Conservation (phyloP, 1,284 basidiomycete genomes). For the Trametes polyzona region DNA sequence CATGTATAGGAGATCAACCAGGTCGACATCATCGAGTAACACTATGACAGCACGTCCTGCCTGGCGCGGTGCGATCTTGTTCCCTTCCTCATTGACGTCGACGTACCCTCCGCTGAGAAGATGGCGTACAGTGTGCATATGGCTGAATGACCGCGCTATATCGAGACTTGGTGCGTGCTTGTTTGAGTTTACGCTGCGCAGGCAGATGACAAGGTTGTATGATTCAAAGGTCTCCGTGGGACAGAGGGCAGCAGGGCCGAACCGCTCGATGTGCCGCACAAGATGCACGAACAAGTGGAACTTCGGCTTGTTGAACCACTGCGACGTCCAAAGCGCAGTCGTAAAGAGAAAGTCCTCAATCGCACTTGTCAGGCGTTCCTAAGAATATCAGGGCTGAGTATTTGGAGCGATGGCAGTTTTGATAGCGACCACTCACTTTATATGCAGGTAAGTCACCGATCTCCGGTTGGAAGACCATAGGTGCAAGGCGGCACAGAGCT, state of each 20-base stretch:
- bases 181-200: conserved; percentile 46
- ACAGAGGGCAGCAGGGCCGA: conserved; percentile 33
- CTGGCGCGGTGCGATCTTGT: neutral
- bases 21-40: neutral
- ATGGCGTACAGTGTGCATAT: conserved; percentile 40
- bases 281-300: conserved; percentile 36
- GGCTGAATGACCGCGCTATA: conserved; percentile 42
- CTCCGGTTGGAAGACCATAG: conserved; percentile 30
- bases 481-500: conserved; percentile 24
- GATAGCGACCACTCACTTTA: conserved; percentile 15
- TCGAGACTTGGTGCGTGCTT: conserved; percentile 46
- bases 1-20: too few species aligned
- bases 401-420: neutral
- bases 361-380: conserved; percentile 16
- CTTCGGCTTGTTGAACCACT: conserved; percentile 39
- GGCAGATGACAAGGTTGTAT: conserved; percentile 48
- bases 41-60: neutral
- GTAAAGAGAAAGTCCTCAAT: conserved; percentile 26
- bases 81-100: neutral
- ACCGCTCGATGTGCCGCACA: conserved; percentile 26
- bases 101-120: conserved; percentile 37
- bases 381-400: too few species aligned
- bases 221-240: conserved; percentile 50
- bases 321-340: conserved; percentile 25
- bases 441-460: conserved; percentile 27